phyloP scores from a whole-genome alignment of 306 rosid species.

The Rubus idaeus region DNA sequence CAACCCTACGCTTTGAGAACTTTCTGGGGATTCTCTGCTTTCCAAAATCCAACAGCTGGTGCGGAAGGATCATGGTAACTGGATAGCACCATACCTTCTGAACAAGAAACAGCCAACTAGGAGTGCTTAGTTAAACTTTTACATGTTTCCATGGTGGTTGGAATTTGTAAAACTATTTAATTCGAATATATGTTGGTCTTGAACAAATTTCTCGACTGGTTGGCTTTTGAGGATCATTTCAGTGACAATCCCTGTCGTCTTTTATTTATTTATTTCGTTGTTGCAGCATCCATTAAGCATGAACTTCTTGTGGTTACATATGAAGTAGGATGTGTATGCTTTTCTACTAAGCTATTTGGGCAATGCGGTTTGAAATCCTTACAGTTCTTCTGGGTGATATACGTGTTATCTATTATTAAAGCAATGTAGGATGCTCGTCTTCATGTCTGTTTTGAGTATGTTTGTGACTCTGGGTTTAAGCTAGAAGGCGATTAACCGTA shows the following conservation, averaged over 20 bases:
- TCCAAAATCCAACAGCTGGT: constrained; percentile 71
- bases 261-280: background rate
- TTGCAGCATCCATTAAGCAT: background rate
- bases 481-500: background rate
- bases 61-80: constrained; percentile 91
- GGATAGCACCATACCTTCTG: background rate
- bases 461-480: background rate
- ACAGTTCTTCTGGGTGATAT: background rate
- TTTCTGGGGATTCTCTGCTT: constrained; percentile 80
- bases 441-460: background rate
- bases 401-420: no score
- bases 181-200: background rate
- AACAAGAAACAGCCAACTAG: background rate
- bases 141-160: constrained; percentile 1
- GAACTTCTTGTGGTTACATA: constrained; percentile 1
- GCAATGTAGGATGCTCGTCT: background rate
- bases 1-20: constrained; percentile 79
- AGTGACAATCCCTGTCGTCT: background rate
- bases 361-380: background rate
- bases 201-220: background rate
- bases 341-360: background rate
- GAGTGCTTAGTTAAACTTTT: constrained; percentile 8
- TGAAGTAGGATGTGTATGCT: background rate
- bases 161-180: constrained; percentile 6
- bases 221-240: background rate